Conservation (phyloP, 192 early-diverging fungal species). For the Kickxella alabastrina region DNA sequence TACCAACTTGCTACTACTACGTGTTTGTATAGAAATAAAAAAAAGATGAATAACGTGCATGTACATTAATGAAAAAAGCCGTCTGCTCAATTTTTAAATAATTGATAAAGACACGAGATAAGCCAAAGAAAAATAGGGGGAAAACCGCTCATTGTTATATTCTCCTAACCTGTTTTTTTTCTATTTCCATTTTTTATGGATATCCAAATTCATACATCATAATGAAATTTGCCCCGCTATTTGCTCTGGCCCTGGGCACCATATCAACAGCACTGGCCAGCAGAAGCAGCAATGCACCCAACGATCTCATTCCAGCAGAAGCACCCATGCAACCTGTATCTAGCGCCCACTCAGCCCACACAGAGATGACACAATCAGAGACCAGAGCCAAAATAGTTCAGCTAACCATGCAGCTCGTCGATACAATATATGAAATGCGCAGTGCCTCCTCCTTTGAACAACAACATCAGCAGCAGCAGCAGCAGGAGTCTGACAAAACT, state of each 20-base stretch:
- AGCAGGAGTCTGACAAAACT: neutral
- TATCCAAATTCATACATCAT: too few species aligned
- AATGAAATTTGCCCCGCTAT: neutral
- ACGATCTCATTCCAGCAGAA: neutral
- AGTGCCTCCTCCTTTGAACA: too few species aligned
- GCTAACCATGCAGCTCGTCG: conserved; percentile 26
- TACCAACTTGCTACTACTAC: too few species aligned
- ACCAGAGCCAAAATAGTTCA: conserved; percentile 11
- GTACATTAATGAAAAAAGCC: neutral
- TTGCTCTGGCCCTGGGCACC: neutral
- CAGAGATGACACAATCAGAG: conserved; percentile 22
- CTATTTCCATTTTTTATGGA: too few species aligned
- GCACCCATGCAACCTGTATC: neutral
- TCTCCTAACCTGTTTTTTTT: neutral
- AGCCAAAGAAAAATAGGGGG: too few species aligned
- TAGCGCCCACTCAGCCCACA: neutral
- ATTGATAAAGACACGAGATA: too few species aligned
- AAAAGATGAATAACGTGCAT: too few species aligned
- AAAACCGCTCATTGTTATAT: too few species aligned
- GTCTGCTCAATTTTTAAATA: too few species aligned
- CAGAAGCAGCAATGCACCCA: neutral
- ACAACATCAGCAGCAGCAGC: conserved; percentile 10
- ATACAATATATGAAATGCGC: conserved; percentile 25
- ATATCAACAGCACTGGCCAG: too few species aligned
- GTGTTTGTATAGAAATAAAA: too few species aligned